Evolutionary conservation across 495 filamentous ascomycete genomes (phyloP), one percentile per base, ranked within the genome.

Genomic region (Podospora appendiculata): DNA sequence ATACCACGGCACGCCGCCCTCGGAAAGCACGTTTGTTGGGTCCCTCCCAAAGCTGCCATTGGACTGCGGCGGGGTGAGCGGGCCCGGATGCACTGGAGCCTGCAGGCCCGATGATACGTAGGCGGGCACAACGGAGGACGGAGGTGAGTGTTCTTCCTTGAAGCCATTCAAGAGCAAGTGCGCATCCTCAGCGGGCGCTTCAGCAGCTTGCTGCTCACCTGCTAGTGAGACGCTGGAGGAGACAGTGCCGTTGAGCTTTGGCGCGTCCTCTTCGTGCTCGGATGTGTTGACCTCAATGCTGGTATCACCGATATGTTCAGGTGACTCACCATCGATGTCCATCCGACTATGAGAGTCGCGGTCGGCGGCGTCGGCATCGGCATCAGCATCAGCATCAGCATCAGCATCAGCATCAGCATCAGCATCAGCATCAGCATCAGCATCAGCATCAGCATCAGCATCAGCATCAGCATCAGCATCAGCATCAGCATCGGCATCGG

Each of bases 1-100:
- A 70, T 94, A 96, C 90, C 91, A 95, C 10, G 87, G 84, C 7
- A 92, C 76, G 11, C 90, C 90, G 44, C 90, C 90, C 45, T 84
- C 71, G 4, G 79, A 75, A 34, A 93, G 69, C 5, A 77, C 71
- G 14, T 81, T 76, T 9, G 74, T 67, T 41, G 80, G 60, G 17
- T 62, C 57, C 7, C 58, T 42, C 33, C 54, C 61, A 18, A 69
- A 58, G 51, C 73, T 75, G 42, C 73, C 75, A 54, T 77, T 79
- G 1, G 69, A 74, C 36, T 74, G 76, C 0, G 70, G 73, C 45
- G 74, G 73, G 8, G 74, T 76, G 34, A 70, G 69, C 2, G 75
- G 69, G 4, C 58, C 66, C 36, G 33, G 48, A 32, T 18, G 25
- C 17, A 45, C 10, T n/a, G 49, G 36, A 47, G 36, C 32, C 2